Conservation (phyloP, 495 filamentous ascomycete genomes). For the Cryomyces minteri region DNA sequence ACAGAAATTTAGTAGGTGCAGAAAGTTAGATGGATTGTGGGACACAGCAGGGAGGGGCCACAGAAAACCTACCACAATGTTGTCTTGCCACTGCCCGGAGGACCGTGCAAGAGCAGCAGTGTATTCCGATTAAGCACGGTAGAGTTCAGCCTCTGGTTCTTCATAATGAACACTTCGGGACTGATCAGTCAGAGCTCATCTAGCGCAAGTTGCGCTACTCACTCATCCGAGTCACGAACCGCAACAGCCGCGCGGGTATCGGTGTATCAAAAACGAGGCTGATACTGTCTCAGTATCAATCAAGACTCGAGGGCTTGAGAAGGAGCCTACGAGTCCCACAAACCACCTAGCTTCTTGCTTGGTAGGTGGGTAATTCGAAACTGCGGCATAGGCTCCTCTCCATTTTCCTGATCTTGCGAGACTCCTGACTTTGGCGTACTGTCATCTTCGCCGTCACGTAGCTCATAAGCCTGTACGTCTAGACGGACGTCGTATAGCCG, state of each 20-base stretch:
- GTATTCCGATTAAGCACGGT: slow-evolving; percentile 15
- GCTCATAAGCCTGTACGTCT: slow-evolving; percentile 15
- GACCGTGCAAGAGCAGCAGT: slow-evolving; percentile 31
- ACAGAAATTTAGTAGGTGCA: too few relatives aligned
- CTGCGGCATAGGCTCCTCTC: neutral
- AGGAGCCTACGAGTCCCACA: slow-evolving; percentile 30
- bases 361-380: slow-evolving; percentile 23
- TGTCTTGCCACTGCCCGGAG: slow-evolving; percentile 37
- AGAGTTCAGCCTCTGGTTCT: slow-evolving; percentile 8
- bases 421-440: neutral
- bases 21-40: too few relatives aligned
- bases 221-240: slow-evolving; percentile 29
- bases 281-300: neutral
- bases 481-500: slow-evolving; percentile 7
- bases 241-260: slow-evolving; percentile 26
- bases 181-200: too few relatives aligned
- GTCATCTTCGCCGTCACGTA: slow-evolving; percentile 3
- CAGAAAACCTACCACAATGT: slow-evolving; percentile 20
- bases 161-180: slow-evolving; percentile 5
- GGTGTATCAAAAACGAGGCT: slow-evolving; percentile 30
- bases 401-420: neutral
- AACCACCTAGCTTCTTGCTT: slow-evolving; percentile 20
- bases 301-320: neutral
- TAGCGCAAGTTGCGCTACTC: neutral
- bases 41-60: too few relatives aligned